Base-by-base conservation (phyloP, 1,139 yeast genomes). In the Geotrichum klebahnii region DNA sequence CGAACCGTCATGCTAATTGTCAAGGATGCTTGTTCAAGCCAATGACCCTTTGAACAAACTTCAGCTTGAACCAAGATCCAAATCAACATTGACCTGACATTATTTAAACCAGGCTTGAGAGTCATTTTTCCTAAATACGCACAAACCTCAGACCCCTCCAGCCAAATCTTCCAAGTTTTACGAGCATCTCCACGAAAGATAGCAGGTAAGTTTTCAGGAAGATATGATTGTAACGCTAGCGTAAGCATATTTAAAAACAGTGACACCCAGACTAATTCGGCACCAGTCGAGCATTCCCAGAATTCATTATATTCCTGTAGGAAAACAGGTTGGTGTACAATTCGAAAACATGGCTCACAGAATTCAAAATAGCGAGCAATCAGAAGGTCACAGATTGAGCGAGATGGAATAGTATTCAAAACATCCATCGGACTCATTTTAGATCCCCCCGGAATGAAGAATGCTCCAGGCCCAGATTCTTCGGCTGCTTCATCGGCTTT, bases 191-290 rank as follows among this genome's bases (percentile, higher is more conserved):
- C 56, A 2, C 41, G 46, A 33, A 51, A 56, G 33, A 54, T 10
- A 14, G 41, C n/a, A n/a, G 61, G 61, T 3, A 37, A 36, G 23
- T 56, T 58, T 9, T 50, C 55, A 4, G 59, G 59, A 6, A 55
- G 23, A 38, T 59, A 64, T 2, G 66, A 59, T 38, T 62, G 65
- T 28, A 66, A 53, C 0, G 60, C 64, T 14, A 66, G 45, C 5
- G 62, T 46, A 20, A 66, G 51, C 55, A 66, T 60, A 5, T 64
- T 63, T 8, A 66, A 53, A 10, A 66, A 48, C 51, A 60, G 53
- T 0, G 66, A 61, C 3, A 66, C 56, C 67, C 67, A 66, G 19
- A 64, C 56, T 14, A 65, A 51, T 37, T 66, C 68, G 0, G 64
- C 52, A 8, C 53, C 52, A n/a, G 56, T 57, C 2, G 67, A 66